Conservation (phyloP, 129 eudicot genomes). For the Silybum marianum region DNA sequence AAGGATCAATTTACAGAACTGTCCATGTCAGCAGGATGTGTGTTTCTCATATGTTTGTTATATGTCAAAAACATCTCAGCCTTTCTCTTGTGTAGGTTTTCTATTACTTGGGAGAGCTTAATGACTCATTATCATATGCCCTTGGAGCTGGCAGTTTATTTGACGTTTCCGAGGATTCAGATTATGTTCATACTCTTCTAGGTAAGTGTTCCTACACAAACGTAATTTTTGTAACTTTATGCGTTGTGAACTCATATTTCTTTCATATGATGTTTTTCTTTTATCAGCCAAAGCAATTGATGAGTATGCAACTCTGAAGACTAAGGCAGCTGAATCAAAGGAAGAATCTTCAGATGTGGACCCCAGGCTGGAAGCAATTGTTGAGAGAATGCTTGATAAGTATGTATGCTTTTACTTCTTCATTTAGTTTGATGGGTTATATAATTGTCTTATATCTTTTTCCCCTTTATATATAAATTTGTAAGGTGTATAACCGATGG, state of each 20-base stretch:
- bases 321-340: conserved; percentile 79
- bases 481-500: conserved; percentile 86
- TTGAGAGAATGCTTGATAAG: conserved; percentile 96
- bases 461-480: not conserved
- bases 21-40: not conserved
- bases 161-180: conserved; percentile 93
- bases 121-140: conserved; percentile 85
- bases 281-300: conserved; percentile 88
- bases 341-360: conserved; percentile 61
- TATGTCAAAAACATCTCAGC: conserved; percentile 1
- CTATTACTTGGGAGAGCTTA: conserved; percentile 81
- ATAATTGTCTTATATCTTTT: not conserved
- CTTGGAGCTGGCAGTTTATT: conserved; percentile 94
- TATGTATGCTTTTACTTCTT: conserved; percentile 40
- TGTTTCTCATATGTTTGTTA: not conserved
- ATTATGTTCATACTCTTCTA: conserved; percentile 86
- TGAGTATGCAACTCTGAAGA: conserved; percentile 82
- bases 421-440: not conserved
- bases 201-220: conserved; percentile 40
- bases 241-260: not conserved
- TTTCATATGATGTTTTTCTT: conserved; percentile 1
- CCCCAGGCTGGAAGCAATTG: conserved; percentile 93
- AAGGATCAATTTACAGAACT: not conserved
- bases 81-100: conserved; percentile 53
- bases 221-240: not conserved